A percentile compares a stretch with the other conserved stretches of the same genome.
Evolutionary conservation across 2,329 filamentous ascomycete genomes (phyloP).

Genomic region (Ilyonectria mors-panacis): DNA sequence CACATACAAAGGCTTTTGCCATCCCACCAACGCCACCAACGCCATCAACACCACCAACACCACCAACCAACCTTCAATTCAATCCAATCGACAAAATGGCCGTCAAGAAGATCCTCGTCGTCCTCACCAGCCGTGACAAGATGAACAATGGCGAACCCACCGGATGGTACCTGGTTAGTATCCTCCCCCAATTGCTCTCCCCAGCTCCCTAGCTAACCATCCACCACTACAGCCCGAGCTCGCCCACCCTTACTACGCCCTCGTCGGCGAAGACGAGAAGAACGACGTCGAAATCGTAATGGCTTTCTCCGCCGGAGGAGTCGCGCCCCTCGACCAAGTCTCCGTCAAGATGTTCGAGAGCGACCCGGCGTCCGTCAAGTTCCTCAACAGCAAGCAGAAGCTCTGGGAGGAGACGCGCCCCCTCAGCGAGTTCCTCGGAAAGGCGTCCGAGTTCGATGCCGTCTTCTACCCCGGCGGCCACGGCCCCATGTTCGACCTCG

Average conservation of each 20-base stretch:
- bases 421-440: constrained; percentile 69
- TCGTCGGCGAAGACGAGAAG: constrained; percentile 52
- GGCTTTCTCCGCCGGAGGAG: constrained; percentile 74
- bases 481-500: constrained; percentile 79
- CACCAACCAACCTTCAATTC: background rate
- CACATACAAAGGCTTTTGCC: background rate
- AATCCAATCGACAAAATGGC: constrained; percentile 56
- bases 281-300: constrained; percentile 67
- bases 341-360: constrained; percentile 69
- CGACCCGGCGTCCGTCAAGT: constrained; percentile 67
- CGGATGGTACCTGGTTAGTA: constrained; percentile 78
- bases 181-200: background rate
- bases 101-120: constrained; percentile 78
- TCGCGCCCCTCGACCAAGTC: constrained; percentile 71
- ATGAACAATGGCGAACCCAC: constrained; percentile 69
- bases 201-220: background rate
- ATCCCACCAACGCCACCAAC: background rate
- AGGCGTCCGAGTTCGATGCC: constrained; percentile 74
- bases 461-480: constrained; percentile 72
- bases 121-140: constrained; percentile 75
- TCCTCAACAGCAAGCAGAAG: constrained; percentile 68
- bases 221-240: constrained; percentile 67
- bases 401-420: constrained; percentile 76
- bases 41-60: constrained; percentile 3
- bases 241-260: constrained; percentile 74